These are phyloP conservation scores for Carpinus viminea DNA, from an alignment of 306 rosid species.

Conservation along the genomic window DNA sequence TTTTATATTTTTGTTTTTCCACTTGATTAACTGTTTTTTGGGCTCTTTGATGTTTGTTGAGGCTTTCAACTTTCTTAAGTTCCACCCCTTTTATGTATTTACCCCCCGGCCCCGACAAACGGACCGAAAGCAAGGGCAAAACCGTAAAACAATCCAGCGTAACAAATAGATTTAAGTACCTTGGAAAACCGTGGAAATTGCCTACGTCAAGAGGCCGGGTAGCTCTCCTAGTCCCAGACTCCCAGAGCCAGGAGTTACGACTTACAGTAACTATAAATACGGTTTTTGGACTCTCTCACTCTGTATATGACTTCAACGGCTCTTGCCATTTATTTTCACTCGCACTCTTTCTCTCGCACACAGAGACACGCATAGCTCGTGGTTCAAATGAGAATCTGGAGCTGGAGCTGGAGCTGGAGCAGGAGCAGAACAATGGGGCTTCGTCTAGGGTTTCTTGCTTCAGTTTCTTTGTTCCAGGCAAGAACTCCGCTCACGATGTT, in stretches of 20 bases:
- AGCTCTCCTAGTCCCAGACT: too few species aligned
- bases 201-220: not conserved
- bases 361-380: not conserved
- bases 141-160: conserved; percentile 1
- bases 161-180: not conserved
- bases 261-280: conserved; percentile 38
- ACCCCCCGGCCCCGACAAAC: too few species aligned
- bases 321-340: not conserved
- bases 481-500: conserved; percentile 15
- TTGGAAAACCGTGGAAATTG: not conserved
- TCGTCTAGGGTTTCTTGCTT: conserved; percentile 41
- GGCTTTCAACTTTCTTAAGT: too few species aligned
- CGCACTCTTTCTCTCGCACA: not conserved
- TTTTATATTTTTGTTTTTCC: too few species aligned
- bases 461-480: conserved; percentile 61
- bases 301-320: conserved; percentile 35
- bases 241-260: too few species aligned
- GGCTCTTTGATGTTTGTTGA: too few species aligned
- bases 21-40: too few species aligned
- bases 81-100: too few species aligned
- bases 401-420: conserved; percentile 5
- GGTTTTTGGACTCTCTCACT: not conserved
- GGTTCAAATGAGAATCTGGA: not conserved
- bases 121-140: conserved; percentile 41
- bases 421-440: conserved; percentile 37